phyloP scores from a whole-genome alignment of 129 eudicot species.

The Escallonia rubra region DNA sequence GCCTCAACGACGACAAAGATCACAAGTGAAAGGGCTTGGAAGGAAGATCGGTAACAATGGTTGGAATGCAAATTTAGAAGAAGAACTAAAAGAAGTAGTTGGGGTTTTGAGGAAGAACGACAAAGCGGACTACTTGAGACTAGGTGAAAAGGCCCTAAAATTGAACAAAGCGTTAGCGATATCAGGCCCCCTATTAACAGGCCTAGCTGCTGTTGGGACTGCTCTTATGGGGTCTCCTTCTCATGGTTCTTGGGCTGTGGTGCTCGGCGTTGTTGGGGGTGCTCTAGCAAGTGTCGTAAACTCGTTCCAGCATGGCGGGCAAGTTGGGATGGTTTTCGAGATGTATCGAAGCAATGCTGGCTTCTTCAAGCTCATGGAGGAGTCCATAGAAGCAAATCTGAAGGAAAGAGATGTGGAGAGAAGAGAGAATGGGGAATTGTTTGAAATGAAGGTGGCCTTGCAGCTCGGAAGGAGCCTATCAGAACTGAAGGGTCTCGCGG shows the following conservation, averaged over 20 bases:
- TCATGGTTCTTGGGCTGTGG: conserved; percentile 17
- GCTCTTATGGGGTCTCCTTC: conserved; percentile 17
- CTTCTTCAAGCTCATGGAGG: conserved; percentile 28
- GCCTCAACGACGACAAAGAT: conserved; percentile 7
- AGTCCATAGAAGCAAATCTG: conserved; percentile 16
- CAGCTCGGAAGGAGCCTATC: conserved; percentile 23
- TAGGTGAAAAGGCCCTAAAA: conserved; percentile 23
- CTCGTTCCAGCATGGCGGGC: conserved; percentile 33
- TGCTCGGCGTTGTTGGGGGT: conserved; percentile 24
- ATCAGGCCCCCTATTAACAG: conserved; percentile 23
- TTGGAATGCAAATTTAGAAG: conserved; percentile 29
- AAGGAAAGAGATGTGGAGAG: conserved; percentile 18
- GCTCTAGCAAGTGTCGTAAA: conserved; percentile 27
- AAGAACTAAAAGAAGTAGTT: conserved; percentile 16
- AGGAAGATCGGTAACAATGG: conserved; percentile 9
- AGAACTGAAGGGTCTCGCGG: conserved; percentile 15
- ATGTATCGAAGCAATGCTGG: conserved; percentile 39
- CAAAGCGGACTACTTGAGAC: conserved; percentile 17
- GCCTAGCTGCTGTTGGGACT: conserved; percentile 24
- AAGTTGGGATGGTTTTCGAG: conserved; percentile 43
- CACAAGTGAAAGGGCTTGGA: not conserved
- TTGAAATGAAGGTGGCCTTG: conserved; percentile 27
- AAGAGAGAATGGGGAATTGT: conserved; percentile 28
- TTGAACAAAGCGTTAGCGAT: conserved; percentile 24
- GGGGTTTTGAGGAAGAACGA: conserved; percentile 21